Conservation (phyloP, 768 basidiomycete genomes). For the Lentinus tigrinus region DNA sequence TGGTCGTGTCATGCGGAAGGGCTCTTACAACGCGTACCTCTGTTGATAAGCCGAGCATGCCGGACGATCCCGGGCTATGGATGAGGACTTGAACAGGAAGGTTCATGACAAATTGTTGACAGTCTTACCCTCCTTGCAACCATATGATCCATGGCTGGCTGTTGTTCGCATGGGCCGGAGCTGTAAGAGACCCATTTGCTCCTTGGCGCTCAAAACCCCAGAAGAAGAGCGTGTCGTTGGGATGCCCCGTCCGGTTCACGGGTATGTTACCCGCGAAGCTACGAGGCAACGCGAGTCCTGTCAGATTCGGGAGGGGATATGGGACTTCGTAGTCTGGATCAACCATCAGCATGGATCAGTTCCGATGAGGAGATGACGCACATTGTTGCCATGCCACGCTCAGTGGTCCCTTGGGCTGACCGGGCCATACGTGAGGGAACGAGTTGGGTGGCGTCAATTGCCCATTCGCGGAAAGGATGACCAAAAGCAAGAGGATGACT, state of each 20-base stretch:
- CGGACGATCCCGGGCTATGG: slow-evolving; percentile 63
- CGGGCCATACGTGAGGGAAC: slow-evolving; percentile 26
- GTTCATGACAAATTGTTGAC: too few relatives aligned
- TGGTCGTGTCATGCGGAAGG: too few relatives aligned
- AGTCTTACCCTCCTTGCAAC: slow-evolving; percentile 64
- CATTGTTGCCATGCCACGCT: slow-evolving; percentile 25
- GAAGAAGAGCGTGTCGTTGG: slow-evolving; percentile 34
- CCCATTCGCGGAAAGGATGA: background rate
- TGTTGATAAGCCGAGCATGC: slow-evolving; percentile 58
- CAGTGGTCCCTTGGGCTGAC: slow-evolving; percentile 21
- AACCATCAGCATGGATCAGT: background rate
- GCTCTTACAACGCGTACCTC: slow-evolving; percentile 36
- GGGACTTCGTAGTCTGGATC: slow-evolving; percentile 29
- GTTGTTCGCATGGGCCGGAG: slow-evolving; percentile 26
- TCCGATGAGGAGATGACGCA: background rate
- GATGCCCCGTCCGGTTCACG: slow-evolving; percentile 26
- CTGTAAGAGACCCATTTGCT: slow-evolving; percentile 44
- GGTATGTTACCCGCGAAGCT: slow-evolving; percentile 32
- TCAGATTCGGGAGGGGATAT: slow-evolving; percentile 26
- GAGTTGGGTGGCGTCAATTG: slow-evolving; percentile 13
- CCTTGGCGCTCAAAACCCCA: slow-evolving; percentile 29
- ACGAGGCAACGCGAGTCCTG: slow-evolving; percentile 19
- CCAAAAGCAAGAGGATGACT: background rate
- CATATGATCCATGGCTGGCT: slow-evolving; percentile 69
- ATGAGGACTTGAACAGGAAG: background rate